Percentiles rank a stretch among this genome's conserved stretches.
Conservation (phyloP, 2,329 filamentous ascomycete species). For the Pseudonectria buxi region DNA sequence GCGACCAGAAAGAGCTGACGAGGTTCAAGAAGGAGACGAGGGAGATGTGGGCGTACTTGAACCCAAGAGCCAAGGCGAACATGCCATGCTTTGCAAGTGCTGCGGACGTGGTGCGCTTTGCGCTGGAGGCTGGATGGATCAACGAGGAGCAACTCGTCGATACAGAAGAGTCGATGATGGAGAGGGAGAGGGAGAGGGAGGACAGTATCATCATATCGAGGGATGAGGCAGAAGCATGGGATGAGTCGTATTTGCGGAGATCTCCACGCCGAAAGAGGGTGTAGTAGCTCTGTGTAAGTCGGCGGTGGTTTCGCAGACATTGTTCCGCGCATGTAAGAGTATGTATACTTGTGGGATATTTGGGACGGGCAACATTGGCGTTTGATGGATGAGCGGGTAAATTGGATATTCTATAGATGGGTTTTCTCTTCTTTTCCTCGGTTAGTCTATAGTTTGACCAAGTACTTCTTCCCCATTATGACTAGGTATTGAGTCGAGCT, state of each 20-base stretch:
- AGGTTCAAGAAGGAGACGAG: constrained; percentile 41
- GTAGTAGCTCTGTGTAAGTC: not conserved
- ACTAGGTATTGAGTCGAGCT: too few species aligned
- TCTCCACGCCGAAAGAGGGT: constrained; percentile 13
- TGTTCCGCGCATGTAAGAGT: too few species aligned
- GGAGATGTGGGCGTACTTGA: constrained; percentile 48
- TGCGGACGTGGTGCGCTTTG: constrained; percentile 50
- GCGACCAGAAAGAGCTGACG: constrained; percentile 38
- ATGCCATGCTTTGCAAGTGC: constrained; percentile 48
- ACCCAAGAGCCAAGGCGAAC: constrained; percentile 41
- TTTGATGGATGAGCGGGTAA: too few species aligned
- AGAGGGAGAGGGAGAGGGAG: constrained; percentile 30
- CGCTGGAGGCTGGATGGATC: constrained; percentile 52
- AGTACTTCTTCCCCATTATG: too few species aligned
- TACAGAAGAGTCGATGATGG: constrained; percentile 27
- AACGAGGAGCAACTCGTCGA: constrained; percentile 44
- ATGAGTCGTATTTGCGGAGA: constrained; percentile 17
- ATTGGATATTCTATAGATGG: too few species aligned
- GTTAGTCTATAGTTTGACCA: too few species aligned
- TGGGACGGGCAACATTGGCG: too few species aligned
- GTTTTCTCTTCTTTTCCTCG: too few species aligned
- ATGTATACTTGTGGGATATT: too few species aligned
- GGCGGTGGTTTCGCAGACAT: too few species aligned
- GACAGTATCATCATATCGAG: constrained; percentile 34
- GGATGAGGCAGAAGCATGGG: constrained; percentile 18